A percentile compares a stretch with the other conserved stretches of the same genome.
These are phyloP conservation scores for Hypoxylon intermedium DNA, from an alignment of 495 filamentous ascomycete species.

Conservation along the genomic window DNA sequence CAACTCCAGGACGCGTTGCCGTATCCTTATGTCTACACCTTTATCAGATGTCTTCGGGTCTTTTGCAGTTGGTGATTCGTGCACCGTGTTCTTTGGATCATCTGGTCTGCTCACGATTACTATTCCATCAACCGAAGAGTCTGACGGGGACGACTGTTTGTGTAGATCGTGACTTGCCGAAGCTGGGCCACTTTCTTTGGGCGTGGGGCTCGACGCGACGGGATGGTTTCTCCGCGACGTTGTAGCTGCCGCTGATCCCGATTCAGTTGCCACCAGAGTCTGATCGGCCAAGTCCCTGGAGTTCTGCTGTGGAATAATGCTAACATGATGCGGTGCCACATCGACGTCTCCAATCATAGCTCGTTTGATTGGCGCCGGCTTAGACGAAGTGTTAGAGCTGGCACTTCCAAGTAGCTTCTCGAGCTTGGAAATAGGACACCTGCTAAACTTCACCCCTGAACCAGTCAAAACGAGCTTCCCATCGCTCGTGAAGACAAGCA, in stretches of 20 bases:
- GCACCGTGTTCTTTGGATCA: not conserved
- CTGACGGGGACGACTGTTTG: not conserved
- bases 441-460: conserved; percentile 33
- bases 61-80: not conserved
- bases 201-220: not conserved
- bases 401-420: conserved; percentile 5
- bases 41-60: not conserved
- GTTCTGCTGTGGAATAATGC: not conserved
- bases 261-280: conserved; percentile 3
- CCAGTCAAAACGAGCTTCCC: conserved; percentile 30
- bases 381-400: not conserved
- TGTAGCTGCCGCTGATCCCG: not conserved
- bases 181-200: not conserved
- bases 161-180: not conserved
- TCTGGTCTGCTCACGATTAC: conserved; percentile 5
- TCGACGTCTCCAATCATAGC: not conserved
- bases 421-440: conserved; percentile 9
- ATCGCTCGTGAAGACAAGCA: conserved; percentile 39
- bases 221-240: not conserved
- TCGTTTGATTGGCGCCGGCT: not conserved
- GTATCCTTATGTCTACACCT: not conserved
- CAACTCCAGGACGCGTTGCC: conserved; percentile 2
- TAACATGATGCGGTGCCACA: not conserved
- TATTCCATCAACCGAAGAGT: not conserved
- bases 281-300: not conserved